Percentiles rank a stretch among this genome's conserved stretches.
phyloP scores from a whole-genome alignment of 345 rosid genomes.

The Reutealis trisperma region DNA sequence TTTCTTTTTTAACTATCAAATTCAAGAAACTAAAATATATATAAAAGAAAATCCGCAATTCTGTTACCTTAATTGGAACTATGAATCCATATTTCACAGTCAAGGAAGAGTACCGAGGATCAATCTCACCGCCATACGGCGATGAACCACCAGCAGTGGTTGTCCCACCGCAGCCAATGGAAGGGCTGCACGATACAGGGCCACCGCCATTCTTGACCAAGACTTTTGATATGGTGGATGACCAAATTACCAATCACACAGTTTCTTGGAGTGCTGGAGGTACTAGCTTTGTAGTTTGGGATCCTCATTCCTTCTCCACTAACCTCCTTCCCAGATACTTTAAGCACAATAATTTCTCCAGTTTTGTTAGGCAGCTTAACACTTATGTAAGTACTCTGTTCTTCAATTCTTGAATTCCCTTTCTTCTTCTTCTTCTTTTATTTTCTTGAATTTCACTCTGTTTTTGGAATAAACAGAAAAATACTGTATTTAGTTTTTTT shows the following conservation, averaged over 20 bases:
- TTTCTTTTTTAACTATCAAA: background rate
- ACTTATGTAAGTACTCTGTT: constrained; percentile 29
- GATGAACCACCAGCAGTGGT: constrained; percentile 18
- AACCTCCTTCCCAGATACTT: constrained; percentile 30
- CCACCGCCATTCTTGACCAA: constrained; percentile 38
- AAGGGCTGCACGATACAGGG: constrained; percentile 65
- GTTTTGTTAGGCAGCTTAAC: constrained; percentile 42
- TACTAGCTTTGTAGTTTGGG: constrained; percentile 35
- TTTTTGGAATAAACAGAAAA: background rate
- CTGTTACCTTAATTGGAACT: background rate
- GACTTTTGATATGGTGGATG: constrained; percentile 39
- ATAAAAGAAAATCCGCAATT: background rate
- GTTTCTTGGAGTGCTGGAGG: constrained; percentile 35
- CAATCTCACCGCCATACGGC: constrained; percentile 23
- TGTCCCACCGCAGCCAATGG: constrained; percentile 58
- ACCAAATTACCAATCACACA: constrained; percentile 20
- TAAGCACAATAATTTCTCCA: constrained; percentile 38
- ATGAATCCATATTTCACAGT: constrained; percentile 48
- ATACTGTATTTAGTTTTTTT: background rate
- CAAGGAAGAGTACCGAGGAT: constrained; percentile 47
- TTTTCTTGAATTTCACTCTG: background rate
- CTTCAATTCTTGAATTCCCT: background rate
- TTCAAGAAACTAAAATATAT: background rate
- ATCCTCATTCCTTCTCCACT: constrained; percentile 29
- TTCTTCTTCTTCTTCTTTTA: background rate